A percentile compares a stretch with the other conserved stretches of the same genome.
Conservation (phyloP, 768 basidiomycete genomes). For the Boletus subparvulus region DNA sequence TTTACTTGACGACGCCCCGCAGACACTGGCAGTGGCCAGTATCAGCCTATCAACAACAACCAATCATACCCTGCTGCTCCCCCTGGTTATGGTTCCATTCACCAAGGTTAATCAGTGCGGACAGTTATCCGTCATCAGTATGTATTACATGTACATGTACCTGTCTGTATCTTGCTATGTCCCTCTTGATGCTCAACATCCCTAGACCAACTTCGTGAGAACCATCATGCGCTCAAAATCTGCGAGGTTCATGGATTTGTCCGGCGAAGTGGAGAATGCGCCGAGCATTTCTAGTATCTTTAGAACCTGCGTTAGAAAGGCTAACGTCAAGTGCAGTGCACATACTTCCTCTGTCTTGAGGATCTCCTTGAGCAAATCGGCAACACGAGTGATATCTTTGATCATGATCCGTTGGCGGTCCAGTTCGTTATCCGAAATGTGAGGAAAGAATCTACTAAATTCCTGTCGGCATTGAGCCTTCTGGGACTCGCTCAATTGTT, state of each 20-base stretch:
- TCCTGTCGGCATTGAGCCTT: conserved; percentile 52
- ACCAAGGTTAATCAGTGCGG: conserved; percentile 9
- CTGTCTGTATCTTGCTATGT: neutral
- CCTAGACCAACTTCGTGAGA: conserved; percentile 40
- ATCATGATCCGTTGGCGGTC: conserved; percentile 57
- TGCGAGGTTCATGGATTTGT: conserved; percentile 62
- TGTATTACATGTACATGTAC: conserved; percentile 1
- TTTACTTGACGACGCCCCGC: conserved; percentile 1
- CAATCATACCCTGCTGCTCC: conserved; percentile 20
- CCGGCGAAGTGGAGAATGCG: conserved; percentile 67
- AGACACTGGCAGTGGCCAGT: conserved; percentile 42
- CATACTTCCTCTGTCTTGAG: conserved; percentile 73
- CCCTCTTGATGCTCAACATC: neutral
- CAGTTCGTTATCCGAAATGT: conserved; percentile 45
- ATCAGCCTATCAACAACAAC: conserved; percentile 27
- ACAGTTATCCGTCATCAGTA: neutral
- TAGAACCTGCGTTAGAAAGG: conserved; percentile 1
- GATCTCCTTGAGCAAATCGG: conserved; percentile 66
- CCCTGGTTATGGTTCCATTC: conserved; percentile 37
- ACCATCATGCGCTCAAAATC: conserved; percentile 82
- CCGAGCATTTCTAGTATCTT: conserved; percentile 81
- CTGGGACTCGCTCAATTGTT: conserved; percentile 51
- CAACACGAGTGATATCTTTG: conserved; percentile 61
- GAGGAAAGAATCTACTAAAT: conserved; percentile 76
- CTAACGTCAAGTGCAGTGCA: neutral